phyloP scores from a whole-genome alignment of 352 stramenopile species.

The Phytophthora tubulina region DNA sequence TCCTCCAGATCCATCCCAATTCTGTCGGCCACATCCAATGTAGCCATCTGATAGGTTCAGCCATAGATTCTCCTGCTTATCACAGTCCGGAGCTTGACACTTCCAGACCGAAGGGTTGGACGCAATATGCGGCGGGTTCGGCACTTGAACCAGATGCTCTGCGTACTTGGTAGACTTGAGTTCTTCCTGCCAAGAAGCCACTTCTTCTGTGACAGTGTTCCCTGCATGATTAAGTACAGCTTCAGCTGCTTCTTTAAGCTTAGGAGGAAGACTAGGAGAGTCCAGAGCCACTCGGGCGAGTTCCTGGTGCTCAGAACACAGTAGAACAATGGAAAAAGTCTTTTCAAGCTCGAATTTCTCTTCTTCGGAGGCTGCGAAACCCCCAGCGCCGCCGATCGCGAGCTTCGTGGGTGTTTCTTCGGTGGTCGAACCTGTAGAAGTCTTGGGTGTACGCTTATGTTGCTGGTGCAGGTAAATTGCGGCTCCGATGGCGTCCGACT shows the following conservation, averaged over 20 bases:
- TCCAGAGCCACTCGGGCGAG: constrained; percentile 47
- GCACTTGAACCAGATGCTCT: constrained; percentile 73
- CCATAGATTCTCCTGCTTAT: constrained; percentile 99
- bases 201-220: constrained; percentile 80
- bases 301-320: constrained; percentile 59
- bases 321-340: constrained; percentile 79
- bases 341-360: constrained; percentile 92
- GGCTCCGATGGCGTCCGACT: constrained; percentile 29
- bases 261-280: constrained; percentile 48
- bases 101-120: constrained; percentile 81
- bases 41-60: constrained; percentile 96
- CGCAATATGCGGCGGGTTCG: constrained; percentile 67
- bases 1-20: constrained; percentile 97
- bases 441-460: constrained; percentile 52
- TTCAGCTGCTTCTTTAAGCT: constrained; percentile 65
- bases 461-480: constrained; percentile 86
- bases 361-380: constrained; percentile 90
- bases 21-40: constrained; percentile 89
- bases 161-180: constrained; percentile 84
- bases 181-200: constrained; percentile 87
- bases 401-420: constrained; percentile 88
- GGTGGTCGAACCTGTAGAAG: neutral
- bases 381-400: constrained; percentile 95
- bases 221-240: constrained; percentile 79
- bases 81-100: constrained; percentile 93